Conservation (phyloP, 139 green algal genomes). For the Pleodorina starrii region DNA sequence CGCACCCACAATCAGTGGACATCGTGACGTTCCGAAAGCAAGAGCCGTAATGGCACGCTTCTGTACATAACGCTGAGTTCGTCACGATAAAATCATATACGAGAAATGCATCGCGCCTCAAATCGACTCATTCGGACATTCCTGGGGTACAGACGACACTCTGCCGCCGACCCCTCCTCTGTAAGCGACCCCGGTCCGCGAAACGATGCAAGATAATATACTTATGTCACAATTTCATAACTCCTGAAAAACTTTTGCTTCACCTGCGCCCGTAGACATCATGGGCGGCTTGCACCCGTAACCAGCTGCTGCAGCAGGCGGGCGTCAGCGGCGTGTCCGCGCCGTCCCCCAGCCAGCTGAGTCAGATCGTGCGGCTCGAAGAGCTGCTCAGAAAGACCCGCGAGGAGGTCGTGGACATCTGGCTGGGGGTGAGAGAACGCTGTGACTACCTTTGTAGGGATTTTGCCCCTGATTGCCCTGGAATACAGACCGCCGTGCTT, state of each 20-base stretch:
- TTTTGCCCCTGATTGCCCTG: too few species aligned
- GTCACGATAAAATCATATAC: too few species aligned
- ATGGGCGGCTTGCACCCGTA: not conserved
- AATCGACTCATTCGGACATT: not conserved
- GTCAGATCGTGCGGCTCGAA: slow-evolving; percentile 48
- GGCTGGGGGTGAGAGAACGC: slow-evolving; percentile 18
- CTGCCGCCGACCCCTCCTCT: not conserved
- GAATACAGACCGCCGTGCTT: too few species aligned
- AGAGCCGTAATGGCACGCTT: too few species aligned
- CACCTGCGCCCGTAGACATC: not conserved
- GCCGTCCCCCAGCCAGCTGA: slow-evolving; percentile 24
- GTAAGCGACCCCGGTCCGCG: not conserved
- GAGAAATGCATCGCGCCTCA: not conserved
- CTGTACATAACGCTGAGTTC: too few species aligned
- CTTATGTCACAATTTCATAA: not conserved
- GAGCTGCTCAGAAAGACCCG: slow-evolving; percentile 31
- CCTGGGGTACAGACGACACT: not conserved
- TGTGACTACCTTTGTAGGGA: too few species aligned
- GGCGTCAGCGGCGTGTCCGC: slow-evolving; percentile 14
- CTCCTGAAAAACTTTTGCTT: not conserved
- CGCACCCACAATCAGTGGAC: too few species aligned
- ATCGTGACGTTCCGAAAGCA: too few species aligned
- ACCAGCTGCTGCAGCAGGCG: slow-evolving; percentile 1
- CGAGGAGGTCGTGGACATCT: slow-evolving; percentile 55
- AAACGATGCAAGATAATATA: not conserved